Percentiles rank a stretch among this genome's conserved stretches.
Evolutionary conservation across 1,284 basidiomycete species (phyloP).

Genomic region (Calocybe gambosa): DNA sequence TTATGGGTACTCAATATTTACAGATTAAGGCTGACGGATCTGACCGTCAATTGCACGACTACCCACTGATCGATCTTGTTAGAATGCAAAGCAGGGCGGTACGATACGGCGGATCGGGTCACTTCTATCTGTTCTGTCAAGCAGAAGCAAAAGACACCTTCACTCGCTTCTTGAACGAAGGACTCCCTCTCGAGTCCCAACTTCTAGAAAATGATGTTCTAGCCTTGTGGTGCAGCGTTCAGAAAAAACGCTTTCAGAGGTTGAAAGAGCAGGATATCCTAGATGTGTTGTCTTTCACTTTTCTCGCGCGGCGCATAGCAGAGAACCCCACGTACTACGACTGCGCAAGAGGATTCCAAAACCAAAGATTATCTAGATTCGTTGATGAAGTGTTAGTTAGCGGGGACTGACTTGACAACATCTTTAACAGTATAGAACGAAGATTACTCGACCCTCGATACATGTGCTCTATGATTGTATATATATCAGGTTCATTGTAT

Average conservation of each 20-base stretch:
- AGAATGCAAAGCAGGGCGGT: conserved; percentile 89
- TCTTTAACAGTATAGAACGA: not conserved
- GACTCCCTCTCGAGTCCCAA: conserved; percentile 84
- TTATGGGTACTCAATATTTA: conserved; percentile 91
- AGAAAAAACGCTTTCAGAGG: conserved; percentile 34
- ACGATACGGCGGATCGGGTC: conserved; percentile 54
- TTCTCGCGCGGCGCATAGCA: conserved; percentile 64
- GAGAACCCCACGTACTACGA: conserved; percentile 90
- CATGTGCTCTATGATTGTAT: not conserved
- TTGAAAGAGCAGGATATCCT: conserved; percentile 63
- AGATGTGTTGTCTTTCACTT: conserved; percentile 79
- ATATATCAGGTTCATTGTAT: conserved; percentile 25
- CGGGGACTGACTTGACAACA: conserved; percentile 3
- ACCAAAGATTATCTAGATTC: conserved; percentile 61
- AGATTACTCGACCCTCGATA: not conserved
- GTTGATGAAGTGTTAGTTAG: conserved; percentile 53
- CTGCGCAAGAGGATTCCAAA: conserved; percentile 34
- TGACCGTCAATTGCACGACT: conserved; percentile 76
- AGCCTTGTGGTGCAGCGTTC: conserved; percentile 45
- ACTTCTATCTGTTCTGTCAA: conserved; percentile 85
- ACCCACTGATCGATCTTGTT: conserved; percentile 76
- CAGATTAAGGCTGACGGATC: conserved; percentile 39
- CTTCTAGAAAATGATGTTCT: conserved; percentile 54
- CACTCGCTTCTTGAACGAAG: conserved; percentile 77
- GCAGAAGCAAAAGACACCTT: conserved; percentile 76